These are phyloP conservation scores for Claviceps africana DNA, from an alignment of 2,329 filamentous ascomycete genomes.

Conservation along the genomic window DNA sequence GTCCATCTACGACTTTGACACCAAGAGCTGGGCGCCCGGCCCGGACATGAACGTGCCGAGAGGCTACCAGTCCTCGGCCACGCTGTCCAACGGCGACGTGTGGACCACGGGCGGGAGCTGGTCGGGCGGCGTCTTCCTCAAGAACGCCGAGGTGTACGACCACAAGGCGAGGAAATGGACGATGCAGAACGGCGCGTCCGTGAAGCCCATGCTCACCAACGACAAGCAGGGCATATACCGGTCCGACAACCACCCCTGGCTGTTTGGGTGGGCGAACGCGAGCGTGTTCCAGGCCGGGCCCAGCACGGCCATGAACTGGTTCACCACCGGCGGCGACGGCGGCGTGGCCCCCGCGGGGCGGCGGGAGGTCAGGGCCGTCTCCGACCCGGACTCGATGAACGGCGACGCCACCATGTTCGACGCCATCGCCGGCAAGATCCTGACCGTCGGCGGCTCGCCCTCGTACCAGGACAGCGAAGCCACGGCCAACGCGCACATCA, in stretches of 20 bases:
- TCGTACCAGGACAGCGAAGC: conserved; percentile 30
- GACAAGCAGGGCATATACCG: conserved; percentile 34
- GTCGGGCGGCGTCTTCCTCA: conserved; percentile 32
- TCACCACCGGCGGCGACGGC: conserved; percentile 29
- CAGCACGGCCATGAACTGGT: conserved; percentile 37
- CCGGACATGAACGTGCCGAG: conserved; percentile 30
- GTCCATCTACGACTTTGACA: conserved; percentile 30
- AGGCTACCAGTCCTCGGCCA: conserved; percentile 38
- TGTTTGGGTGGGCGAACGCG: conserved; percentile 15
- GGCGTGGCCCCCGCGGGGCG: conserved; percentile 25
- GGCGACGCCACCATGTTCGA: conserved; percentile 45
- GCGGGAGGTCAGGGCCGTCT: conserved; percentile 16
- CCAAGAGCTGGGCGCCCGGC: conserved; percentile 23
- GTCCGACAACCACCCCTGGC: conserved; percentile 12
- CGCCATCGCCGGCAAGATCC: conserved; percentile 41
- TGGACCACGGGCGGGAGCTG: conserved; percentile 45
- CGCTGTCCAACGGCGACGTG: conserved; percentile 36
- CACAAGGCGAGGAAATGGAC: conserved; percentile 32
- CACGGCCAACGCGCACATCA: conserved; percentile 30
- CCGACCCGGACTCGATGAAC: conserved; percentile 35
- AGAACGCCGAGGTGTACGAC: conserved; percentile 43
- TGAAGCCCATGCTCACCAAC: conserved; percentile 36
- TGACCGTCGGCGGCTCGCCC: conserved; percentile 35
- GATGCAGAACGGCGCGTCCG: conserved; percentile 25
- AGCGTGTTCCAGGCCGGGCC: conserved; percentile 6